Evolutionary conservation across 345 rosid genomes (phyloP).

Genomic region (Gossypium bickii): DNA sequence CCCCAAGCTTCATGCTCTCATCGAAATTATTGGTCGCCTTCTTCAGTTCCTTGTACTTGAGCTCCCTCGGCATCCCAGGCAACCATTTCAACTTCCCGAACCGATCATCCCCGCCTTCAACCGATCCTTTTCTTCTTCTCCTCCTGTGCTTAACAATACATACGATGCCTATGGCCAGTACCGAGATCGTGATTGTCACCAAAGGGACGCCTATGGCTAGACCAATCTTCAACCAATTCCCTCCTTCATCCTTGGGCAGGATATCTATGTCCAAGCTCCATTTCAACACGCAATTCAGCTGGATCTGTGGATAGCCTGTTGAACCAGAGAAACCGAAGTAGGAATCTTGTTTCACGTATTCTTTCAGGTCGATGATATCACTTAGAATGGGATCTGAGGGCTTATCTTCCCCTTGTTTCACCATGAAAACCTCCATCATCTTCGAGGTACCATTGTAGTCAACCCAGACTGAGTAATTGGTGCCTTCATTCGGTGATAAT

Average conservation of each 20-base stretch:
- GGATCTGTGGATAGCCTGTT: slow-evolving; percentile 30
- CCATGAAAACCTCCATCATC: slow-evolving; percentile 34
- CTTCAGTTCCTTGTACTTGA: slow-evolving; percentile 36
- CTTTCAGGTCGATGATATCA: slow-evolving; percentile 23
- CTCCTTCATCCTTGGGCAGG: not conserved
- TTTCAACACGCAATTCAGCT: slow-evolving; percentile 37
- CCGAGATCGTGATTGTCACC: not conserved
- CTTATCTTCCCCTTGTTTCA: not conserved
- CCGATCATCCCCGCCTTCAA: slow-evolving; percentile 4
- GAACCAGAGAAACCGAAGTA: slow-evolving; percentile 49
- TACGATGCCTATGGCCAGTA: not conserved
- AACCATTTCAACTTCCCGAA: slow-evolving; percentile 24
- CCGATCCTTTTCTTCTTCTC: slow-evolving; percentile 10
- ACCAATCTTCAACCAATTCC: slow-evolving; percentile 17
- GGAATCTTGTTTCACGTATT: slow-evolving; percentile 27
- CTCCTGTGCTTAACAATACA: not conserved
- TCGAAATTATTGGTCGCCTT: slow-evolving; percentile 35
- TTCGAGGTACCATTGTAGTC: slow-evolving; percentile 27
- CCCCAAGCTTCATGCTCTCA: slow-evolving; percentile 38
- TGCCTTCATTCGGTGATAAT: slow-evolving; percentile 4
- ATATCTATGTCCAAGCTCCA: slow-evolving; percentile 35
- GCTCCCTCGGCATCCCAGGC: slow-evolving; percentile 43
- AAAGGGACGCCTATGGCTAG: slow-evolving; percentile 20
- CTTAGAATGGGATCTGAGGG: slow-evolving; percentile 26
- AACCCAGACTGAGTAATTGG: slow-evolving; percentile 35